Base-by-base conservation (phyloP, 2,329 filamentous ascomycete genomes). In the Leptographium lundbergii region DNA sequence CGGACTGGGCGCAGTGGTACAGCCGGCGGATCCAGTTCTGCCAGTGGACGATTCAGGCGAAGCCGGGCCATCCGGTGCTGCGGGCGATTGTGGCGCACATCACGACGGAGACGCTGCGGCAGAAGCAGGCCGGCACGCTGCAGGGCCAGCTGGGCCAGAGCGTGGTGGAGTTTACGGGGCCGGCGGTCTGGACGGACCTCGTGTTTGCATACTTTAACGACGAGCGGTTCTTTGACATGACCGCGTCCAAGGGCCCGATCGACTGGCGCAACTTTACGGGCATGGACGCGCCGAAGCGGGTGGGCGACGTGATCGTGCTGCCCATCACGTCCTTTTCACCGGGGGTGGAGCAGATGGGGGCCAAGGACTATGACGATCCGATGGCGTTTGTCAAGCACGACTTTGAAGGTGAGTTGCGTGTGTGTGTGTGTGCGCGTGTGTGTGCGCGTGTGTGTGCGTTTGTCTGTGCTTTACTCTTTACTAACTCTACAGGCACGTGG, bases 321-420 rank as follows among this genome's bases (percentile, higher is more conserved):
- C 94, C 94, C 29, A 97, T 99, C 67, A 99, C 94, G 7, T 92
- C 91, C 72, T 99, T 99, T 77, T 96, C 91, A 67, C 94, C 94
- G 0, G 94, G 94, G 29, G 90, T 97, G 52, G 82, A 85, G 66
- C 91, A 96, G 70, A 97, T 96, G 91, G 89, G 88, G 14, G 88
- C 94, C 53, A 86, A 86, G 67, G 91, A 95, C 63, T 80, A 85
- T 50, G 90, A 96, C 65, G 87, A 97, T 69, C 90, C 91, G 1
- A 92, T 96, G 89, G 94, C 94, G 1, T 97, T 95, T 77, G 94
- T 99, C 62, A 91, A 94, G 74, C 94, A 99, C 74, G 86, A 91
- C 59, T 99, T 99, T 71, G 89, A 95, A 77, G 94, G 92, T 95
- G 75, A 65, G 80, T 71, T 95, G 75, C 65, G 80, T 71, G 56